Evolutionary conservation across 352 stramenopile species (phyloP), one percentile per base, ranked within the genome.

Genomic region (Globisporangium cederbergense): DNA sequence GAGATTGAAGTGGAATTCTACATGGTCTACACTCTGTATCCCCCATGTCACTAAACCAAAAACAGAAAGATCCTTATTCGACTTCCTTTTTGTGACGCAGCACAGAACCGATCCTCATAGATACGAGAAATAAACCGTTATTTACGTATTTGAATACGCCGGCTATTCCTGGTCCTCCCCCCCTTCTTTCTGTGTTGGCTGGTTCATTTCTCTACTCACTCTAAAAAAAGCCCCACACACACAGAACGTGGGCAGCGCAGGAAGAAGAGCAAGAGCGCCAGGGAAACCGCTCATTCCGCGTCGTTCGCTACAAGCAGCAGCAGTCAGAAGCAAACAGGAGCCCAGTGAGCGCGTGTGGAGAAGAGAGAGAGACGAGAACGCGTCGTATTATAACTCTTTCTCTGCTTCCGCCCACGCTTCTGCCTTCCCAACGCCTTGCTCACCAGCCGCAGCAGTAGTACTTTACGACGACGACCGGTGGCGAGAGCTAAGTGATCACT

Each of bases 241-340:
- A 40, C 25, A 42, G 52, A 58, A 38, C n/a, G 52, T 16, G 14
- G 11, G 25, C 34, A 25, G 30, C 18, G 16, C 8, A n/a, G 14
- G 18, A 11, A 58, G 32, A 32, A 58, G 34, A 58, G 52, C 30
- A 16, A 32, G 34, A 40, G 34, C 34, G 34, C 34, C 34, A 40
- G 25, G 38, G 32, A 58, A 58, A 46, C 34, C 34, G 34, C 34
- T 40, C 53, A 60, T 60, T 60, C 38, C 42, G 55, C 55, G 28
- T 61, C 55, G 55, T 36, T 53, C 55, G 42, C 55, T 20, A 20
- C 55, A 36, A 56, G 50, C 32, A 32, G 50, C 50, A 28, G 25
- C 25, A 28, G 25, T 28, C 25, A 20, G 43, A 50, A 50, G 43
- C 52, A 46, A 45, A 18, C 13, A 58, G 52, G 40, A 58, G 52